phyloP scores from a whole-genome alignment of 331 rosid species.

The Stylosanthes scabra region DNA sequence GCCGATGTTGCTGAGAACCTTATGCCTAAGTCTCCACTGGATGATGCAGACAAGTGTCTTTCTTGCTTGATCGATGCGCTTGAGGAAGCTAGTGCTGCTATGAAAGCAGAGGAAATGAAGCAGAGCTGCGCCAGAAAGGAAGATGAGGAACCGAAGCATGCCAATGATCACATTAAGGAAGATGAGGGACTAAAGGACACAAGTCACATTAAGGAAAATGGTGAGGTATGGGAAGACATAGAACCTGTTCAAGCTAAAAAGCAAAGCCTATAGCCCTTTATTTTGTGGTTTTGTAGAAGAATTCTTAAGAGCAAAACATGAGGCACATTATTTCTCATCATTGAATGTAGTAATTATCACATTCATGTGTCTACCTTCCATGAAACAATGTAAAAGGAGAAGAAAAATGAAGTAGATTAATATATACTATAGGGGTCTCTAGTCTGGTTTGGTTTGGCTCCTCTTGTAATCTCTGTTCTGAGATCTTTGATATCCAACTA shows the following conservation, averaged over 20 bases:
- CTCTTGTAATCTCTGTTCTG: conserved; percentile 11
- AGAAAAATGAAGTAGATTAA: neutral
- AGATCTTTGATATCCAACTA: conserved; percentile 19
- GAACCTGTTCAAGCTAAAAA: conserved; percentile 37
- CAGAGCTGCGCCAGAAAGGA: conserved; percentile 36
- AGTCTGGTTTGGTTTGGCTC: conserved; percentile 21
- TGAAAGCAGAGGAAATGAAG: conserved; percentile 45
- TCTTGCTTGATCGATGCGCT: conserved; percentile 65
- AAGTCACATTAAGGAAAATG: conserved; percentile 41
- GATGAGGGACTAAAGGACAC: conserved; percentile 42
- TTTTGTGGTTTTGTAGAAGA: neutral
- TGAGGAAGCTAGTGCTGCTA: conserved; percentile 43
- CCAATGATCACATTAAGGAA: conserved; percentile 32
- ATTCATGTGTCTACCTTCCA: conserved; percentile 16
- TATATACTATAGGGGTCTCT: neutral
- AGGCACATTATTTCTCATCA: conserved; percentile 29
- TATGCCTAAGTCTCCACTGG: conserved; percentile 77
- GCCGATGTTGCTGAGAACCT: conserved; percentile 91
- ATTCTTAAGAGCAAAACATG: conserved; percentile 7
- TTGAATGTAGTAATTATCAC: conserved; percentile 1
- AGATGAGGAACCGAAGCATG: conserved; percentile 43
- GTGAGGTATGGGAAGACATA: conserved; percentile 33
- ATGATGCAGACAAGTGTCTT: conserved; percentile 69
- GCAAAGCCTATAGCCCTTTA: conserved; percentile 18
- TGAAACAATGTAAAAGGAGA: neutral